These are phyloP conservation scores for Phytophthora syringae DNA, from an alignment of 352 stramenopile genomes.

Conservation along the genomic window DNA sequence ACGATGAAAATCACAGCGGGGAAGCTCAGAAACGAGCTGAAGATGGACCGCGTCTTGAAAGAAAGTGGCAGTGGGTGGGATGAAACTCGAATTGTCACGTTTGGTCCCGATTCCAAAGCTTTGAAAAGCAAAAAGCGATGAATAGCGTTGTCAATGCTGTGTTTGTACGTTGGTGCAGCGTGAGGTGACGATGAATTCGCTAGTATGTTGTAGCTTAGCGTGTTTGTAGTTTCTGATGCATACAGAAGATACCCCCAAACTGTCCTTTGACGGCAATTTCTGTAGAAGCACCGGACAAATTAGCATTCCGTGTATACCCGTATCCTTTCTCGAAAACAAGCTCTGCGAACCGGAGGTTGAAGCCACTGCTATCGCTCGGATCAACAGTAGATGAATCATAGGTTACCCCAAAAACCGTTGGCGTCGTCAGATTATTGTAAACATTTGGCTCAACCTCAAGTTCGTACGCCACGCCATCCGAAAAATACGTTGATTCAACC, in stretches of 20 bases:
- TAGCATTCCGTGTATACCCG: constrained; percentile 20
- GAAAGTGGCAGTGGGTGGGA: constrained; percentile 70
- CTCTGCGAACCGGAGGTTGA: constrained; percentile 66
- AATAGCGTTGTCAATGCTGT: constrained; percentile 64
- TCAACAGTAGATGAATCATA: constrained; percentile 51
- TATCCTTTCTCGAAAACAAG: constrained; percentile 58
- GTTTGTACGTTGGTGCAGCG: constrained; percentile 59
- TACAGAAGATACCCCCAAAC: constrained; percentile 65
- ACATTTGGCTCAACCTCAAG: constrained; percentile 44
- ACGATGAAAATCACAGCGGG: constrained; percentile 89
- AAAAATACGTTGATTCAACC: constrained; percentile 19
- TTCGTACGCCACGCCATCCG: constrained; percentile 32
- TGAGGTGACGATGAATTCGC: constrained; percentile 63
- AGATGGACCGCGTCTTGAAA: constrained; percentile 60
- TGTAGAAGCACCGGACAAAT: constrained; percentile 8
- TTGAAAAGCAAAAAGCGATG: constrained; percentile 51
- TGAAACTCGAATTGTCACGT: constrained; percentile 47
- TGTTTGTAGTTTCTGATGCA: constrained; percentile 35
- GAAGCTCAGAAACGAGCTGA: constrained; percentile 70
- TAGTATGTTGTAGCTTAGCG: constrained; percentile 69
- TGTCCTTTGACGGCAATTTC: constrained; percentile 41
- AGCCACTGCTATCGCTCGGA: constrained; percentile 58
- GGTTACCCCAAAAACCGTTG: constrained; percentile 58
- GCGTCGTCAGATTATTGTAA: constrained; percentile 39
- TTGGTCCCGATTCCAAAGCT: constrained; percentile 6